Base-by-base conservation (phyloP, 208 protist genomes). In the Wallacemonas rigidus region DNA sequence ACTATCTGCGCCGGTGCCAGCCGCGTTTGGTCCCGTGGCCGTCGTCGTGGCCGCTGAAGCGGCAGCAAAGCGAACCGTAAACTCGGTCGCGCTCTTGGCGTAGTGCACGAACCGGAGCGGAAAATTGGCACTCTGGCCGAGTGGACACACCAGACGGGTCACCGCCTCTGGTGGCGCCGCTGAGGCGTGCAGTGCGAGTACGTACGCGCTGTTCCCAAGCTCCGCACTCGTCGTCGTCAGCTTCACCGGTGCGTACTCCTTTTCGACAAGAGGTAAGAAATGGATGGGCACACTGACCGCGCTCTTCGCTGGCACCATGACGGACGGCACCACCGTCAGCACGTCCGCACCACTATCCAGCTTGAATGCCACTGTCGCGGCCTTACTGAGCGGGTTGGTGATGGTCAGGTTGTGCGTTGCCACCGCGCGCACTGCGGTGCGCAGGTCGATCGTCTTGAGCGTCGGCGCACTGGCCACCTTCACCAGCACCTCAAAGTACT, bases 191-290 rank as follows among this genome's bases (percentile, higher is more conserved):
- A 93, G 80, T 7, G 86, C 70, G 14, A 98, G 81, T 14, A 83
- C 50, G 86, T 95, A 98, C 38, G 78, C 55, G 26, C 87, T 93
- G 9, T 55, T 73, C 41, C 97, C 97, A 4, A 99, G 79, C 64
- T 99, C 97, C 36, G 85, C 17, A 43, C 72, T 82, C 17, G 84
- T 82, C 15, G 98, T 72, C 8, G 69, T 81, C 45, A 98, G 76
- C 62, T 85, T 89, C 36, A 86, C 78, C 36, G 75, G 69, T 3
- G 83, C 55, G 44, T 96, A 91, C 36, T 83, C 73, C 56, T 83
- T 82, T 50, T 83, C 69, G 3, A 97, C 36, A 17, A 98, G 86
- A 9, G 97, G 96, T n/a, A 98, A 86, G 81, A 97, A 99, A 57
- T 88, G 68, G 54, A 98, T 74, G 7, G 74, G 74, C 44, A 93